Evolutionary conservation across 805 yeast species (phyloP).

Genomic region (Wickerhamomyces silvicola): DNA sequence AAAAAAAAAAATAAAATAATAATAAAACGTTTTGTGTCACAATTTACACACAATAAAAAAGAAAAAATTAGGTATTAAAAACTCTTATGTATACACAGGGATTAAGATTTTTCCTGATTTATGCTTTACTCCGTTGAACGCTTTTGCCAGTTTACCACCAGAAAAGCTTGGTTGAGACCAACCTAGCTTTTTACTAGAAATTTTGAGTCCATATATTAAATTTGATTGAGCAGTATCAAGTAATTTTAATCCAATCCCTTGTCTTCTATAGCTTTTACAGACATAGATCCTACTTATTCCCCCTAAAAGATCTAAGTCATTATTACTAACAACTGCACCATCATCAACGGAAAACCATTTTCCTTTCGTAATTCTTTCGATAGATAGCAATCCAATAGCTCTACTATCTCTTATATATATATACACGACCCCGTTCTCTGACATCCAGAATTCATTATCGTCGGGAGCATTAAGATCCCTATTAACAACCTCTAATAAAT

Average conservation of each 20-base stretch:
- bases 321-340: conserved; percentile 43
- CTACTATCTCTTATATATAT: conserved; percentile 38
- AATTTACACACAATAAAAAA: too few relatives aligned
- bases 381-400: conserved; percentile 52
- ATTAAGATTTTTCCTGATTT: conserved; percentile 42
- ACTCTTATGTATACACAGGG: conserved; percentile 35
- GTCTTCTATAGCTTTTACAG: conserved; percentile 36
- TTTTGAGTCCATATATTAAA: conserved; percentile 41
- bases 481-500: conserved; percentile 48
- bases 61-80: neutral
- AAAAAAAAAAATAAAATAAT: too few relatives aligned
- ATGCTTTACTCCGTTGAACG: conserved; percentile 51
- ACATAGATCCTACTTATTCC: conserved; percentile 49
- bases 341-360: conserved; percentile 56
- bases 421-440: conserved; percentile 39
- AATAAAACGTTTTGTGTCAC: too few relatives aligned
- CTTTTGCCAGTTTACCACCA: conserved; percentile 54
- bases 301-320: conserved; percentile 31
- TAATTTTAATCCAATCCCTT: conserved; percentile 42
- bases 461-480: conserved; percentile 55
- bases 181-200: conserved; percentile 41
- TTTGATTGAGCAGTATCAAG: conserved; percentile 37
- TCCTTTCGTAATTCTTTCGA: conserved; percentile 41
- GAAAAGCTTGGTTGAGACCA: conserved; percentile 70
- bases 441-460: conserved; percentile 35